Percentiles rank a stretch among this genome's conserved stretches.
These are phyloP conservation scores for Podaxis mareebaensis DNA, from an alignment of 768 basidiomycete species.

Conservation along the genomic window DNA sequence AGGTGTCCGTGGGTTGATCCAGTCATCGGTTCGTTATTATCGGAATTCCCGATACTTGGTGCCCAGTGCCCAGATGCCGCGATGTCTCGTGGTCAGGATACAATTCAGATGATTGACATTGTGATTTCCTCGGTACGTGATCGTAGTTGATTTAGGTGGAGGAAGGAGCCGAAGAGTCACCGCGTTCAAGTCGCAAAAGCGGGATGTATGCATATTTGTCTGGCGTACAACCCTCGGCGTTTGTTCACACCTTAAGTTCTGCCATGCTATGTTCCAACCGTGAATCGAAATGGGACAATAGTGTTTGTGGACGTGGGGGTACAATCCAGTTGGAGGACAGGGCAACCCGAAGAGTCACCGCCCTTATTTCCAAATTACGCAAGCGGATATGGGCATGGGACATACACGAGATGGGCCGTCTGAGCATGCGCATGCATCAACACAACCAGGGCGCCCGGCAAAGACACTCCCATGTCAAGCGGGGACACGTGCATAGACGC, in stretches of 20 bases:
- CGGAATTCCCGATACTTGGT: background rate
- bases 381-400: background rate
- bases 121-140: background rate
- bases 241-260: background rate
- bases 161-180: conserved; percentile 8
- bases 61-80: background rate
- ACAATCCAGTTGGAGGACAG: background rate
- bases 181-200: background rate
- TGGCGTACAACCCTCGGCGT: background rate
- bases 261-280: background rate
- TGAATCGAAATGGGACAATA: background rate
- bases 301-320: background rate
- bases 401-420: background rate
- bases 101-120: background rate
- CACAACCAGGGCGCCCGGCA: background rate
- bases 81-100: background rate
- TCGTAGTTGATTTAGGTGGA: background rate
- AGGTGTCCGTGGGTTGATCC: background rate
- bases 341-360: conserved; percentile 8
- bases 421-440: background rate
- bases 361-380: conserved; percentile 9
- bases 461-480: background rate
- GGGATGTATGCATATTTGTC: background rate
- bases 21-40: background rate
- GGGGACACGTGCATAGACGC: background rate